phyloP scores from a whole-genome alignment of 768 basidiomycete species.

The Tephrocybe sp. region DNA sequence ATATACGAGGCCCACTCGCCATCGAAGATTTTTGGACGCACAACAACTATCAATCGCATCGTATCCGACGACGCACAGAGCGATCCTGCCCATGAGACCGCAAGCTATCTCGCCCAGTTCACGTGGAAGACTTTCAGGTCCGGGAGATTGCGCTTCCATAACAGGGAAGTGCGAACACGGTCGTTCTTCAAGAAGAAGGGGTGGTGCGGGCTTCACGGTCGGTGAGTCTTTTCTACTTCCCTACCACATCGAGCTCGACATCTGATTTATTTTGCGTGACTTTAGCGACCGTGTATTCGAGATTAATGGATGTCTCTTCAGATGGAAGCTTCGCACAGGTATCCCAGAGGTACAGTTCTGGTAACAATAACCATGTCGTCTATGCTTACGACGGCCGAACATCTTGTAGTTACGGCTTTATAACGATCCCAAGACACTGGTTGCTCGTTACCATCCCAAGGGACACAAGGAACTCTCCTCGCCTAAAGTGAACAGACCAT shows the following conservation, averaged over 20 bases:
- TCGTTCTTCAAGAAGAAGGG: slow-evolving; percentile 24
- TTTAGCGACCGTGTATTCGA: slow-evolving; percentile 23
- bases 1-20: slow-evolving; percentile 23
- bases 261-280: no score
- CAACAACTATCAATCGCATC: slow-evolving; percentile 18
- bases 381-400: not conserved
- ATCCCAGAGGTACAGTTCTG: slow-evolving; percentile 17
- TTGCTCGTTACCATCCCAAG: slow-evolving; percentile 21
- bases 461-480: slow-evolving; percentile 10
- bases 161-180: slow-evolving; percentile 21
- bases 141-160: slow-evolving; percentile 17
- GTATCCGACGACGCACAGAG: slow-evolving; percentile 5
- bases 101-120: slow-evolving; percentile 20
- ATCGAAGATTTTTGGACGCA: slow-evolving; percentile 18
- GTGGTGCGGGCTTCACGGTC: slow-evolving; percentile 20
- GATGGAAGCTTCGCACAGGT: slow-evolving; percentile 21
- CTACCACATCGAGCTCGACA: no score
- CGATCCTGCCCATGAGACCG: slow-evolving; percentile 4
- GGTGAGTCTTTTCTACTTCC: slow-evolving; percentile 20
- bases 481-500: slow-evolving; percentile 14
- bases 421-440: slow-evolving; percentile 11
- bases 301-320: slow-evolving; percentile 22
- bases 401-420: slow-evolving; percentile 15
- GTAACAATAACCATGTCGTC: not conserved
- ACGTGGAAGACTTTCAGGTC: slow-evolving; percentile 22